Conservation (phyloP, 2,329 filamentous ascomycete species). For the Claviceps pusilla region DNA sequence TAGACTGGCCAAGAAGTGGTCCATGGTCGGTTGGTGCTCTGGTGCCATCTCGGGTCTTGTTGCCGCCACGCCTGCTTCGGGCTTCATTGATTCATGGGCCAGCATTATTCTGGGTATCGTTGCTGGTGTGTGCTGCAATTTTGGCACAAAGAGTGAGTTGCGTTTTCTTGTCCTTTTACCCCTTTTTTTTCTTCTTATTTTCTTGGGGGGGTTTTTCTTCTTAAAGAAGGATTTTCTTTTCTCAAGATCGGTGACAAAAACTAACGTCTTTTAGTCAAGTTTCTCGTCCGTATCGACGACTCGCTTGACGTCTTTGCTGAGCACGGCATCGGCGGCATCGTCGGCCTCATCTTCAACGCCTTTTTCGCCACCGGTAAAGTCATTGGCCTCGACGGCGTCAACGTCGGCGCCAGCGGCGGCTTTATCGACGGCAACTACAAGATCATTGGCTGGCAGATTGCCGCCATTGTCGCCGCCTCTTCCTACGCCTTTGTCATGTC, state of each 20-base stretch:
- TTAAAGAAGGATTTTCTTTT: too few relatives aligned
- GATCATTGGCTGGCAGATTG: conserved; percentile 65
- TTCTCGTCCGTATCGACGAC: conserved; percentile 50
- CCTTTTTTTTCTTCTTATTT: too few relatives aligned
- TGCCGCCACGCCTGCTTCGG: conserved; percentile 53
- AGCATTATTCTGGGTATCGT: conserved; percentile 51
- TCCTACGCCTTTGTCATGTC: conserved; percentile 61
- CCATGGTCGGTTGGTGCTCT: conserved; percentile 59
- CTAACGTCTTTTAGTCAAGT: conserved; percentile 31
- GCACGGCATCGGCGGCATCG: conserved; percentile 54
- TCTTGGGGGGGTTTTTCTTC: too few relatives aligned
- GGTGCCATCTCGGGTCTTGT: conserved; percentile 57
- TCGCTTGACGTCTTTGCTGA: conserved; percentile 59
- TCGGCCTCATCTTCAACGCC: conserved; percentile 58
- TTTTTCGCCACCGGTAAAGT: conserved; percentile 56
- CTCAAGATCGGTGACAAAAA: too few relatives aligned
- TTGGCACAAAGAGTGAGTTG: conserved; percentile 41
- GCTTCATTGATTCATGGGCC: conserved; percentile 53
- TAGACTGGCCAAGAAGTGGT: conserved; percentile 89
- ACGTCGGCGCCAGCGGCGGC: conserved; percentile 51
- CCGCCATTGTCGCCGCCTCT: conserved; percentile 53
- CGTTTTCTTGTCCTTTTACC: too few relatives aligned
- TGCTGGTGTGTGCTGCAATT: conserved; percentile 53
- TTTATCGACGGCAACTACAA: conserved; percentile 63
- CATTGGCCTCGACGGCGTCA: conserved; percentile 63